Percentiles rank a stretch among this genome's conserved stretches.
These are phyloP conservation scores for Alternaria sp. DNA, from an alignment of 2,329 filamentous ascomycete species.

Conservation along the genomic window DNA sequence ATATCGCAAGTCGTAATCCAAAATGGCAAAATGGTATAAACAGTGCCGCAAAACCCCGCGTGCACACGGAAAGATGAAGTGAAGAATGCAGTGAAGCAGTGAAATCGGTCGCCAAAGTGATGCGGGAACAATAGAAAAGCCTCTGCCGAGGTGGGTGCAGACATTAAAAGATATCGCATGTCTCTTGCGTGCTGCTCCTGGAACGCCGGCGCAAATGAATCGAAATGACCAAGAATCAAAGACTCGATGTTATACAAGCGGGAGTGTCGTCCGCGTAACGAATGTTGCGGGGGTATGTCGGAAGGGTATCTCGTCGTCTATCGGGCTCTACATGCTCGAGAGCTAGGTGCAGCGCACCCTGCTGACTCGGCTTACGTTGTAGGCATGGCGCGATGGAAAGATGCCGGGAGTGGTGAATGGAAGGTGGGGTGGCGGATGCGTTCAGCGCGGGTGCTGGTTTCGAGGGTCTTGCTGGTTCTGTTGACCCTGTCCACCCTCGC, in stretches of 20 bases:
- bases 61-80: slow-evolving; percentile 23
- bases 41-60: slow-evolving; percentile 29
- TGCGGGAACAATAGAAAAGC: slow-evolving; percentile 34
- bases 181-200: slow-evolving; percentile 34
- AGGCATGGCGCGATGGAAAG: slow-evolving; percentile 12
- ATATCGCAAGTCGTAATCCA: slow-evolving; percentile 29
- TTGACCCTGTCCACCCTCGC: slow-evolving; percentile 44
- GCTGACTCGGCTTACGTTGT: slow-evolving; percentile 20
- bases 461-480: slow-evolving; percentile 48
- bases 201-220: slow-evolving; percentile 43
- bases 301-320: slow-evolving; percentile 17
- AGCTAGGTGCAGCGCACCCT: slow-evolving; percentile 17
- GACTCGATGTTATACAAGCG: slow-evolving; percentile 44
- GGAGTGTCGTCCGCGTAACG: slow-evolving; percentile 24
- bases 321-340: slow-evolving; percentile 24
- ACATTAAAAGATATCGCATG: slow-evolving; percentile 45
- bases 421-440: slow-evolving; percentile 4
- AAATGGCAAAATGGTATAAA: slow-evolving; percentile 44
- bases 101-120: slow-evolving; percentile 25
- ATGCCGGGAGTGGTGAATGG: slow-evolving; percentile 9
- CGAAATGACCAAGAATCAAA: slow-evolving; percentile 29
- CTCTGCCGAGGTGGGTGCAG: slow-evolving; percentile 33
- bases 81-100: slow-evolving; percentile 26
- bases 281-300: slow-evolving; percentile 24
- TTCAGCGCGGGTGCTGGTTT: slow-evolving; percentile 49